phyloP scores from a whole-genome alignment of 1,284 basidiomycete species.

The Mycena citricolor region DNA sequence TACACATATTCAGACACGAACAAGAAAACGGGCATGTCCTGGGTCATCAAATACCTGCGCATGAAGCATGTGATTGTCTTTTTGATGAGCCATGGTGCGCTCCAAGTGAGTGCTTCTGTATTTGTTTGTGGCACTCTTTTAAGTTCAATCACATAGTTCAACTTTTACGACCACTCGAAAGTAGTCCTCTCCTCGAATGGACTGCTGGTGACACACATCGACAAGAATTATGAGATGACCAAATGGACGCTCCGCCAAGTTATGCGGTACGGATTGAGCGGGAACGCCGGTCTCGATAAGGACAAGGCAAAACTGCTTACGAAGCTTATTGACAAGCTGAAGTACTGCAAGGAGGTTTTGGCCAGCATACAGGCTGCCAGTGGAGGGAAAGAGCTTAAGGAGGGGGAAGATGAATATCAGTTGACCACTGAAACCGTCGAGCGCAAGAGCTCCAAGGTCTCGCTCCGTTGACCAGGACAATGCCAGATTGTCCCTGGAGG shows the following conservation, averaged over 20 bases:
- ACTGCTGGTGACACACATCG: conserved; percentile 82
- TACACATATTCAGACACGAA: conserved; percentile 77
- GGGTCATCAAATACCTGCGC: conserved; percentile 92
- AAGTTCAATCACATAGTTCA: conserved; percentile 68
- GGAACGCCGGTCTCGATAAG: conserved; percentile 37
- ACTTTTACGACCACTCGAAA: conserved; percentile 98
- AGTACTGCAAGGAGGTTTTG: conserved; percentile 81
- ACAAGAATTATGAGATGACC: conserved; percentile 81
- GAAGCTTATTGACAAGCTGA: conserved; percentile 72
- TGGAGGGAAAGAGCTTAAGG: conserved; percentile 13
- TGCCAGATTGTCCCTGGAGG: conserved; percentile 21
- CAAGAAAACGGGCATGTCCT: conserved; percentile 82
- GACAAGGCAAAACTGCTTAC: conserved; percentile 61
- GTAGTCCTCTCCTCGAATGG: conserved; percentile 84
- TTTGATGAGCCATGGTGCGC: conserved; percentile 89
- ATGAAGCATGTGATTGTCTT: conserved; percentile 98
- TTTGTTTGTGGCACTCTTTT: conserved; percentile 3
- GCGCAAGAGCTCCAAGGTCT: conserved; percentile 19
- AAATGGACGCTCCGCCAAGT: conserved; percentile 77
- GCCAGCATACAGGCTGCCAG: conserved; percentile 55
- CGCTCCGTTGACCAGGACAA: conserved; percentile 20
- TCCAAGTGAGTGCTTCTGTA: conserved; percentile 63
- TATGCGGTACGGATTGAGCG: conserved; percentile 55
- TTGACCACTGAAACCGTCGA: conserved; percentile 19
- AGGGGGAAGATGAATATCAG: conserved; percentile 10